A percentile compares a stretch with the other conserved stretches of the same genome.
Evolutionary conservation across 768 basidiomycete species (phyloP).

Genomic region (Leucocoprinus leucothites): DNA sequence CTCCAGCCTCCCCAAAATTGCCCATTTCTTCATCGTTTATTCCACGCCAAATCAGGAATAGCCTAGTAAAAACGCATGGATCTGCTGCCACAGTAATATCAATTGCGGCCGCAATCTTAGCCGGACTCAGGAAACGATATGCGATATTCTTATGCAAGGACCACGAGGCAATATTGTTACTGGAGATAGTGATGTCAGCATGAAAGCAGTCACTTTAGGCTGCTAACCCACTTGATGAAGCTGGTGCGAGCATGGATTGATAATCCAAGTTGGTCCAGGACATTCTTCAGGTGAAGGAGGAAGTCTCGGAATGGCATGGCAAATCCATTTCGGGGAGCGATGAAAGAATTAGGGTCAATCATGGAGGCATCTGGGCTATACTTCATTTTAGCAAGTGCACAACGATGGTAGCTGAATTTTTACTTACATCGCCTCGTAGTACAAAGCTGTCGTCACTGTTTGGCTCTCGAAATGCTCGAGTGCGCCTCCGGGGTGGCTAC

Average conservation of each 20-base stretch:
- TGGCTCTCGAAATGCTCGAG: constrained; percentile 85
- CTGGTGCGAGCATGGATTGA: constrained; percentile 78
- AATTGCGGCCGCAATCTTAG: constrained; percentile 79
- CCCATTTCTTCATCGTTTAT: constrained; percentile 77
- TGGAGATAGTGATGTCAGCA: constrained; percentile 24
- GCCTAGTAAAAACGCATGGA: constrained; percentile 76
- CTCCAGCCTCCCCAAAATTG: constrained; percentile 72
- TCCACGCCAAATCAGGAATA: constrained; percentile 86
- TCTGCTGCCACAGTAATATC: constrained; percentile 83
- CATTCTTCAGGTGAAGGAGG: constrained; percentile 73
- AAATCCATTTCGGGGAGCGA: constrained; percentile 79
- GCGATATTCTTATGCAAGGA: constrained; percentile 82
- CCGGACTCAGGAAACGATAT: constrained; percentile 81
- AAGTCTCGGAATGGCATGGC: constrained; percentile 84
- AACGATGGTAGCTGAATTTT: not conserved
- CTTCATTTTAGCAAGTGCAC: constrained; percentile 4
- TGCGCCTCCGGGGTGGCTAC: constrained; percentile 82
- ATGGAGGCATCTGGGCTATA: constrained; percentile 73
- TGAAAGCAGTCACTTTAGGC: not conserved
- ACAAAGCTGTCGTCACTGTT: constrained; percentile 74
- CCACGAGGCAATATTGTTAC: constrained; percentile 75
- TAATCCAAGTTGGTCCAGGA: constrained; percentile 83
- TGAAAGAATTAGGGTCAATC: constrained; percentile 76
- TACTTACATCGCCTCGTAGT: constrained; percentile 82
- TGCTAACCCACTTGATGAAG: constrained; percentile 65